Conservation (phyloP, 805 yeast genomes). For the Maudiozyma barnettii region DNA sequence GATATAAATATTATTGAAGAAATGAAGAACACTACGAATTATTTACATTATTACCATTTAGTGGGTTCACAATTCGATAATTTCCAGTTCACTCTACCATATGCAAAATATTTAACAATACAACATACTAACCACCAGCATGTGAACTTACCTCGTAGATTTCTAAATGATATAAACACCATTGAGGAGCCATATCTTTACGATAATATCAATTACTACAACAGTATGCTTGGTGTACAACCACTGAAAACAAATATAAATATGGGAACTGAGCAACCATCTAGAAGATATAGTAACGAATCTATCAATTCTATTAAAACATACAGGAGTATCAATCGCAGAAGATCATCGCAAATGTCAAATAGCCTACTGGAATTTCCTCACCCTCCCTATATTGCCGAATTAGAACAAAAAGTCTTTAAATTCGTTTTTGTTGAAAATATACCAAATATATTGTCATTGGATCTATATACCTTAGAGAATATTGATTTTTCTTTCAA, state of each 20-base stretch:
- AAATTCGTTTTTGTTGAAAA: constrained; percentile 5
- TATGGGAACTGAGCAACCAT: constrained; percentile 13
- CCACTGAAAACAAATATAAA: constrained; percentile 19
- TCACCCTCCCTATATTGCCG: not conserved
- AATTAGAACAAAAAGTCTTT: not conserved
- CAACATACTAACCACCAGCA: no score
- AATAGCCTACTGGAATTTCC: not conserved
- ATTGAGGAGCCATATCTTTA: not conserved
- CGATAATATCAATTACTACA: not conserved
- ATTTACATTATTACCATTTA: not conserved
- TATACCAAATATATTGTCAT: constrained; percentile 8
- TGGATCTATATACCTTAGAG: constrained; percentile 10
- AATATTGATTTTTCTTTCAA: constrained; percentile 8
- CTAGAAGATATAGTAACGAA: constrained; percentile 16
- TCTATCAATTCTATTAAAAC: constrained; percentile 3
- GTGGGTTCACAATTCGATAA: no score
- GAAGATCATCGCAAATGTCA: not conserved
- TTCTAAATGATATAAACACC: no score
- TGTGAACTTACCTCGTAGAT: no score
- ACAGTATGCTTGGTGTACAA: constrained; percentile 18
- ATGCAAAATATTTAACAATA: not conserved
- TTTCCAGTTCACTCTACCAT: not conserved
- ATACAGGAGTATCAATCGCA: no score
- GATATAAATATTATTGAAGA: constrained; percentile 5
- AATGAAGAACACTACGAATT: not conserved